A percentile compares a stretch with the other conserved stretches of the same genome.
Evolutionary conservation across 768 basidiomycete genomes (phyloP).

Genomic region (Mycena filopes): DNA sequence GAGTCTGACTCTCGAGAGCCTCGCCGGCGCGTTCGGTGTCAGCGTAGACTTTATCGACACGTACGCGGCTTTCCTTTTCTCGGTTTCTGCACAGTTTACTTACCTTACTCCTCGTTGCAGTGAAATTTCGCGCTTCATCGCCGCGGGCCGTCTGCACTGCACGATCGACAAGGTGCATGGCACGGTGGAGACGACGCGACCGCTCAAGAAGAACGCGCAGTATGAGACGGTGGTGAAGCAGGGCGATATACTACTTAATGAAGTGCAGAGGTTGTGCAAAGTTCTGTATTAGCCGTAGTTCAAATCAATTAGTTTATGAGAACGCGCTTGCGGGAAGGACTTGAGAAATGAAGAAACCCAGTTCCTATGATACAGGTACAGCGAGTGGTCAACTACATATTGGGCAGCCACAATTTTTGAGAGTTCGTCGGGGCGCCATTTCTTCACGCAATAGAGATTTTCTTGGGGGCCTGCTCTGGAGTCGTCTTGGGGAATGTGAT

Average conservation of each 20-base stretch:
- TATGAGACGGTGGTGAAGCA: conserved; percentile 95
- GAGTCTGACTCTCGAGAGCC: conserved; percentile 87
- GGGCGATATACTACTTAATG: conserved; percentile 89
- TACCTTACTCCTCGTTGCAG: conserved; percentile 48
- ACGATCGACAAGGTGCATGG: conserved; percentile 96
- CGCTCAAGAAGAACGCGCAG: conserved; percentile 76
- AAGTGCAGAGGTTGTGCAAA: conserved; percentile 89
- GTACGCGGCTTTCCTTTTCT: conserved; percentile 56
- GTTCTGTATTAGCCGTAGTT: conserved; percentile 65
- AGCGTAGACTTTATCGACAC: conserved; percentile 87
- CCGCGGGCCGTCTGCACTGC: conserved; percentile 84
- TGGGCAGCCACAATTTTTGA: too few relatives aligned
- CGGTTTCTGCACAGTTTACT: not conserved
- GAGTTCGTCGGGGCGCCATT: too few relatives aligned
- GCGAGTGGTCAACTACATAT: too few relatives aligned
- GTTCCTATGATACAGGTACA: conserved; percentile 1
- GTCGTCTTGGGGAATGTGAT: conserved; percentile 63
- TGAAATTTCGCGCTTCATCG: conserved; percentile 93
- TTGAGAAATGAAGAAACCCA: too few relatives aligned
- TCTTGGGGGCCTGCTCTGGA: conserved; percentile 46
- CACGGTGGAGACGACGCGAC: conserved; percentile 90
- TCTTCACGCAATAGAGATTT: conserved; percentile 47
- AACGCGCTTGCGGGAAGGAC: too few relatives aligned
- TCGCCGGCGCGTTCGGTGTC: conserved; percentile 90
- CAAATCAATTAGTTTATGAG: too few relatives aligned